A percentile compares a stretch with the other conserved stretches of the same genome.
Conservation (phyloP, 2,329 filamentous ascomycete genomes). For the Aspergillus flavus region DNA sequence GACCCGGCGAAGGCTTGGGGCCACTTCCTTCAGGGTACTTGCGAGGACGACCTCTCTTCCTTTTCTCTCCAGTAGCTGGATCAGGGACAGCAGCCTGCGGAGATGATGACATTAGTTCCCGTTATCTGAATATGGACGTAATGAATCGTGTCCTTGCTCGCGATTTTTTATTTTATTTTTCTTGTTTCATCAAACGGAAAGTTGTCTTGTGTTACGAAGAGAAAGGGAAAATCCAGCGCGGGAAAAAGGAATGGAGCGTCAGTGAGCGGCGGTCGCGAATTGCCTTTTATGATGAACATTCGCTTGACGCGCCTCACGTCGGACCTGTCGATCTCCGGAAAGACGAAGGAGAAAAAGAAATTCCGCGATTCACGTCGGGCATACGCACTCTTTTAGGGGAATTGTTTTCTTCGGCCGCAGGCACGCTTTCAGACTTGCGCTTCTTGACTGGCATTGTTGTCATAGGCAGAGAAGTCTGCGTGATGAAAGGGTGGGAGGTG, state of each 20-base stretch:
- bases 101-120: conserved; percentile 12
- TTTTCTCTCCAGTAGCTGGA: conserved; percentile 32
- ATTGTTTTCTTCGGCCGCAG: conserved; percentile 20
- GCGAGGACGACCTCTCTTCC: conserved; percentile 38
- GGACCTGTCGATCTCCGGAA: conserved; percentile 8
- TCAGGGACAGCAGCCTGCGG: conserved; percentile 15
- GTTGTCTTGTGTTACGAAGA: neutral
- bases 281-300: conserved; percentile 3
- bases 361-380: conserved; percentile 4
- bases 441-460: conserved; percentile 19
- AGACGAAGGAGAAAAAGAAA: neutral
- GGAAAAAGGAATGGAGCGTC: conserved; percentile 13
- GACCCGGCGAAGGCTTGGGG: conserved; percentile 28
- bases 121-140: neutral
- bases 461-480: neutral
- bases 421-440: conserved; percentile 30
- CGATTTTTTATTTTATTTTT: neutral
- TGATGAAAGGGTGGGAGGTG: conserved; percentile 5
- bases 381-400: conserved; percentile 30
- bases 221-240: conserved; percentile 8
- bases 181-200: neutral
- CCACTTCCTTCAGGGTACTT: conserved; percentile 30
- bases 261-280: conserved; percentile 16
- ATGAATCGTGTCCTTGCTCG: neutral
- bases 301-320: conserved; percentile 15